Conservation (phyloP, 163 green algal species). For the Chlorella variabilis region DNA sequence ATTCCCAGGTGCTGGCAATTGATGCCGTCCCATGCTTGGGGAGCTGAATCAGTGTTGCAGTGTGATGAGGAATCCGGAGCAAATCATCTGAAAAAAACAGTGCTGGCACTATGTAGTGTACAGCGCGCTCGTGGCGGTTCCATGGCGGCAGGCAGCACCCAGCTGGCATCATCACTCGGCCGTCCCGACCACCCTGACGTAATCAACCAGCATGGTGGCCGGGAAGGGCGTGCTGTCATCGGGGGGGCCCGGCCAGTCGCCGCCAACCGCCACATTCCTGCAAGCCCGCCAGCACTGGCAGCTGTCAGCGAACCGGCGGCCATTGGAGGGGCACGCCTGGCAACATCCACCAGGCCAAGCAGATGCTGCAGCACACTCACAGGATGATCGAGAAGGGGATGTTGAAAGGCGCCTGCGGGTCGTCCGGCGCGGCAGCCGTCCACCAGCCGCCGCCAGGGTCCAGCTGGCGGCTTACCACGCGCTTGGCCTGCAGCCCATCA, state of each 20-base stretch:
- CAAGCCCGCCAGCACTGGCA: too few species aligned
- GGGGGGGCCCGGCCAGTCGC: conserved; percentile 28
- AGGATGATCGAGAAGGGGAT: conserved; percentile 46
- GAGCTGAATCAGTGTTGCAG: too few species aligned
- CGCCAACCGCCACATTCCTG: conserved; percentile 48
- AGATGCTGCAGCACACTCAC: neutral
- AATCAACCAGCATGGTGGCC: conserved; percentile 40
- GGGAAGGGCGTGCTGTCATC: conserved; percentile 31
- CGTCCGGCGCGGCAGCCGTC: neutral
- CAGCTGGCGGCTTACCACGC: neutral
- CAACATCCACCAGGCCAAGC: too few species aligned
- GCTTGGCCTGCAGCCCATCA: neutral
- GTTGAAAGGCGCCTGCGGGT: conserved; percentile 38
- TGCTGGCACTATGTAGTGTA: too few species aligned
- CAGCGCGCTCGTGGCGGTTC: too few species aligned
- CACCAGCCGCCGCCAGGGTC: conserved; percentile 22
- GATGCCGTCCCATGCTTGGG: too few species aligned
- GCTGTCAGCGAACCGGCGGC: too few species aligned
- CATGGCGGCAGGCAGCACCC: too few species aligned
- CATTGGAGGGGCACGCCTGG: too few species aligned
- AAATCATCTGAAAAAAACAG: too few species aligned
- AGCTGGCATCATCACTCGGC: neutral
- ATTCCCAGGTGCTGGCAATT: too few species aligned
- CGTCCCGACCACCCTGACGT: conserved; percentile 34
- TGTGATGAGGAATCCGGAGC: too few species aligned